phyloP scores from a whole-genome alignment of 2,329 filamentous ascomycete genomes.

The Neonectria faginata region DNA sequence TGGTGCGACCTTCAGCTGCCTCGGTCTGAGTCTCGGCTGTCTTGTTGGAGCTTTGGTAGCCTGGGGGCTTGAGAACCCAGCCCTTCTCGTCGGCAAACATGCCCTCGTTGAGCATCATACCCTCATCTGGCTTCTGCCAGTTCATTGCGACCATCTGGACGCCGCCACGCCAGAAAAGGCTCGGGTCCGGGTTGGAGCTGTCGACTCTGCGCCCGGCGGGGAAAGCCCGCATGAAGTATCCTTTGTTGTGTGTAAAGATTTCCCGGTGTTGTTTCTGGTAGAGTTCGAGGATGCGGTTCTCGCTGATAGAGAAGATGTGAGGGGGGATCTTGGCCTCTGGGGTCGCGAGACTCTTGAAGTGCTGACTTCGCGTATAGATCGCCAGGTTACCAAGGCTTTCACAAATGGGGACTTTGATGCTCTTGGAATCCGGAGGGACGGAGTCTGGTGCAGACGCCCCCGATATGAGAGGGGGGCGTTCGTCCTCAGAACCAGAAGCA shows the following conservation, averaged over 20 bases:
- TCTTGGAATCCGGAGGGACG: conserved; percentile 38
- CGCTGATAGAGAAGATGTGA: conserved; percentile 89
- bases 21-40: conserved; percentile 56
- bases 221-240: conserved; percentile 91
- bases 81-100: conserved; percentile 92
- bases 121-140: conserved; percentile 94
- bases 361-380: conserved; percentile 87
- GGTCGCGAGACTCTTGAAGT: conserved; percentile 78
- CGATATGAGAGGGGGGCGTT: conserved; percentile 42
- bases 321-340: conserved; percentile 69
- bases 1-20: conserved; percentile 61
- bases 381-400: conserved; percentile 79
- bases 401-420: conserved; percentile 71
- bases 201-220: conserved; percentile 82
- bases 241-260: conserved; percentile 88
- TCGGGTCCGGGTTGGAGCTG: conserved; percentile 95
- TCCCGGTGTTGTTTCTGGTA: conserved; percentile 73
- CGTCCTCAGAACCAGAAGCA: conserved; percentile 59
- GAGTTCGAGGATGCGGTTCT: conserved; percentile 76
- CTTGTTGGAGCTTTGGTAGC: conserved; percentile 70
- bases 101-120: conserved; percentile 95
- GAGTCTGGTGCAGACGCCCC: conserved; percentile 28
- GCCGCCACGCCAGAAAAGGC: conserved; percentile 90
- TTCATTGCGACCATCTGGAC: conserved; percentile 99
- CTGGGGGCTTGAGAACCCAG: conserved; percentile 86